Evolutionary conservation across 345 rosid species (phyloP), one percentile per base, ranked within the genome.

Genomic region (Populus deltoides): DNA sequence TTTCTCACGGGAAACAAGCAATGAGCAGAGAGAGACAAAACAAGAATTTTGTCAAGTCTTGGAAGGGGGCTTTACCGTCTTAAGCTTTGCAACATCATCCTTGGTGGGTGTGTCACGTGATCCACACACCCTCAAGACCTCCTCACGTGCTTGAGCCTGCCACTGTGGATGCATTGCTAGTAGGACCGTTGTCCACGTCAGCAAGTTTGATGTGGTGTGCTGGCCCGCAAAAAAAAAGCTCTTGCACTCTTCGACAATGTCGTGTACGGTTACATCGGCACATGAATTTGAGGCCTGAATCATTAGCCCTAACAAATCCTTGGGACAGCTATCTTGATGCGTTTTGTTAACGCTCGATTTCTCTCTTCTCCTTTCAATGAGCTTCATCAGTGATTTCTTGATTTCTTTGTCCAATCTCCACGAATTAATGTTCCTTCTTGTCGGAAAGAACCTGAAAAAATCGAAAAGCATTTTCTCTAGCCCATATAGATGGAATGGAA

Each of bases 121-220:
- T 83, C 93, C 91, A 59, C 91, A 85, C 33, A 84, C 88, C 69
- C 83, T 75, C 11, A 85, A 76, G 0, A 90, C 87, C 78, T 93
- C 98, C 67, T 90, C 88, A 83, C 97, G 90, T 57, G 94, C 98
- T 49, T 70, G 77, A 55, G 72, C 84, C 84, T 93, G 98, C 97
- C 98, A 91, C 1, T 86, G 7, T 18, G 82, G 82, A 75, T 91
- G 88, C 80, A 83, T 77, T 16, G 90, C 84, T 9, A 93, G 78
- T 74, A 88, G 76, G 68, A 93, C 82, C 80, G 89, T 79, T 1
- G 93, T 89, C 97, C 97, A 93, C 63, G 87, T 86, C 13, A 91
- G 90, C 72, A 91, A 75, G 33, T 79, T 81, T 8, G 98, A 83
- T 0, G 97, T 90, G 78, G 94, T 93, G 80, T 91, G 93, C 72